Evolutionary conservation across 2,329 filamentous ascomycete genomes (phyloP).

Genomic region (Penicillium olsonii): DNA sequence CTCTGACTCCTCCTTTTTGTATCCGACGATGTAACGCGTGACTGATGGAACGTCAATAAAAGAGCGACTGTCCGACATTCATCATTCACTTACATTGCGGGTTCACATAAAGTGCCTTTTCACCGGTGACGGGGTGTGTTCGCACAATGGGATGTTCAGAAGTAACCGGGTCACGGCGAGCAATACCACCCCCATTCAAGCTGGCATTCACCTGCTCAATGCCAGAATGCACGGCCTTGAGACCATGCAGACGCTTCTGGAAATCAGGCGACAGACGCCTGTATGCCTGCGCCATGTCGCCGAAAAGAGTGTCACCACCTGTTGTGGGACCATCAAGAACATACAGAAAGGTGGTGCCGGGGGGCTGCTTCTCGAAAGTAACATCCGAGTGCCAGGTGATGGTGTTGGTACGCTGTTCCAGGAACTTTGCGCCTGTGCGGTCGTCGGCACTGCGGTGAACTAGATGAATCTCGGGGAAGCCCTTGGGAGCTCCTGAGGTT

Average conservation of each 20-base stretch:
- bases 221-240: conserved; percentile 79
- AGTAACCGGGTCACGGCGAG: conserved; percentile 72
- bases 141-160: conserved; percentile 76
- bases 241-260: conserved; percentile 74
- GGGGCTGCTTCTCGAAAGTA: conserved; percentile 83
- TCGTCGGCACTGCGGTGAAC: conserved; percentile 73
- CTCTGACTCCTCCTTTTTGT: conserved; percentile 86
- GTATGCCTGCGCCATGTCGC: conserved; percentile 78
- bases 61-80: background rate
- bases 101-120: conserved; percentile 83
- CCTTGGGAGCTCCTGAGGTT: conserved; percentile 72
- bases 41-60: conserved; percentile 49
- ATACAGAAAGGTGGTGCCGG: conserved; percentile 87
- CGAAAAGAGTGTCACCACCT: conserved; percentile 84
- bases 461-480: conserved; percentile 73
- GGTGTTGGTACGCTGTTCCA: conserved; percentile 71
- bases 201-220: conserved; percentile 76
- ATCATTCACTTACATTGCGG: conserved; percentile 65
- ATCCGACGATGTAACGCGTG: conserved; percentile 76
- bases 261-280: conserved; percentile 76
- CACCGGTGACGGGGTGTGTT: conserved; percentile 78
- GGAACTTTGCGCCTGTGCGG: conserved; percentile 61
- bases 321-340: conserved; percentile 77
- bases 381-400: conserved; percentile 90
- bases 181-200: conserved; percentile 66